These are phyloP conservation scores for Mycena sanguinolenta DNA, from an alignment of 768 basidiomycete genomes.

Conservation along the genomic window DNA sequence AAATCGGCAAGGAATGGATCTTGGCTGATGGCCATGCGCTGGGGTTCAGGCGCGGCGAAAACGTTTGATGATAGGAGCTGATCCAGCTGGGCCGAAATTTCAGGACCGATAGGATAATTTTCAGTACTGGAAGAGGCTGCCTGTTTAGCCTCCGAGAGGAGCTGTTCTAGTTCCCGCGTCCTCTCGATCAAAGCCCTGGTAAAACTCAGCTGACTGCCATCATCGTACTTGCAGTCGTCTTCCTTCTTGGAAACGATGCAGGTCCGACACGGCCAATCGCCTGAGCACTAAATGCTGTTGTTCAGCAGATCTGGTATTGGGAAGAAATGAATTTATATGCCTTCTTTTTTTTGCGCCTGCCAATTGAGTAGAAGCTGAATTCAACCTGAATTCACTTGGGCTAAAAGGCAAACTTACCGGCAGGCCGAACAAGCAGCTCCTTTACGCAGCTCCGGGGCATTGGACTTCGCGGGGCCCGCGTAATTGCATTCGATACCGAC, in stretches of 20 bases:
- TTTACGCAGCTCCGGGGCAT: slow-evolving; percentile 34
- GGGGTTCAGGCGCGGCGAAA: slow-evolving; percentile 15
- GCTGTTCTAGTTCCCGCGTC: slow-evolving; percentile 33
- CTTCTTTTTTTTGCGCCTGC: slow-evolving; percentile 38
- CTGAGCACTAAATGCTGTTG: slow-evolving; percentile 19
- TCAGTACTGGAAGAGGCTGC: not conserved
- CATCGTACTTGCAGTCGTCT: slow-evolving; percentile 36
- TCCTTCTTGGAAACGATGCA: slow-evolving; percentile 35
- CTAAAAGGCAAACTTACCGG: slow-evolving; percentile 17
- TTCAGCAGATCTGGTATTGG: not conserved
- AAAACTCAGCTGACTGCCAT: slow-evolving; percentile 36
- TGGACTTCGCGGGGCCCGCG: slow-evolving; percentile 8
- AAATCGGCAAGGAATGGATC: slow-evolving; percentile 6
- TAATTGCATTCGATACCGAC: slow-evolving; percentile 22
- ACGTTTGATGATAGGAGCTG: slow-evolving; percentile 24
- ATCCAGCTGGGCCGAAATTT: slow-evolving; percentile 30
- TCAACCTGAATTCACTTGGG: not conserved
- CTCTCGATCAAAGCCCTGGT: slow-evolving; percentile 36
- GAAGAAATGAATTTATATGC: slow-evolving; percentile 44
- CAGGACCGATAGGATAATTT: slow-evolving; percentile 5
- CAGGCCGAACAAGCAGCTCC: slow-evolving; percentile 36
- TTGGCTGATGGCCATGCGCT: not conserved
- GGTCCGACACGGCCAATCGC: slow-evolving; percentile 34
- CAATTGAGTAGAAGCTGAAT: not conserved
- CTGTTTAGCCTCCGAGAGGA: slow-evolving; percentile 30